Base-by-base conservation (phyloP, 2,329 filamentous ascomycete species). In the Hymenoscyphus albidus region DNA sequence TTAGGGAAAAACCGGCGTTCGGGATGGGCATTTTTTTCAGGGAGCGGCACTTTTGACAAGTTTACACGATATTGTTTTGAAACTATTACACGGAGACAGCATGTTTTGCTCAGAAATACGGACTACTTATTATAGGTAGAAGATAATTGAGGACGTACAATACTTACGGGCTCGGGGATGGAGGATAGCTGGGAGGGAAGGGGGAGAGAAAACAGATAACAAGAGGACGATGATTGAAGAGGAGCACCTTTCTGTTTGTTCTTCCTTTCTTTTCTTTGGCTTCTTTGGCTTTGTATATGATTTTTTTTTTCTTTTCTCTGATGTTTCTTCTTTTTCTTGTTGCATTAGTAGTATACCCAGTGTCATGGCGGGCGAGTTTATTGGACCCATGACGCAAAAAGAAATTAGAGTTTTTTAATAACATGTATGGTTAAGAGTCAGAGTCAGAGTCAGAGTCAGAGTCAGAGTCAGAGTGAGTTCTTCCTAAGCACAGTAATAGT, bases 311-410 rank as follows among this genome's bases (percentile, higher is more conserved):
- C 31, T 13, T 65, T 65, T 48, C 64, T 35, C 32, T 35, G 5
- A 5, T 66, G 59, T 64, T 27, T 51, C 58, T 55, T 57, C 61
- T 42, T 55, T 61, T 39, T 35, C 9, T 72, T 68, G 63, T 60
- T 54, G 65, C 68, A 61, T 70, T 69, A 72, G 66, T 69, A 73
- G 70, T 73, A 74, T 74, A 74, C 72, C 72, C 72, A 72, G 44
- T 61, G 42, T 27, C 27, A 3, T 27, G 27, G 27, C 27, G 58
- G 66, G 66, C 66, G 69, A 62, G 62, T 27, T 27, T 70, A 71
- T 70, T 71, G 65, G 63, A 69, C 66, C 32, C 44, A 61, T 48
- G 27, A 39, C 38, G 27, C 31, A 55, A 14, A 38, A 22, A 62
- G 48, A 32, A n/a, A 31, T 35, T 35, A 35, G 6, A 10, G 5